A percentile compares a stretch with the other conserved stretches of the same genome.
Conservation (phyloP, 371 early-diverging fungal species). For the Mortierella sp. region DNA sequence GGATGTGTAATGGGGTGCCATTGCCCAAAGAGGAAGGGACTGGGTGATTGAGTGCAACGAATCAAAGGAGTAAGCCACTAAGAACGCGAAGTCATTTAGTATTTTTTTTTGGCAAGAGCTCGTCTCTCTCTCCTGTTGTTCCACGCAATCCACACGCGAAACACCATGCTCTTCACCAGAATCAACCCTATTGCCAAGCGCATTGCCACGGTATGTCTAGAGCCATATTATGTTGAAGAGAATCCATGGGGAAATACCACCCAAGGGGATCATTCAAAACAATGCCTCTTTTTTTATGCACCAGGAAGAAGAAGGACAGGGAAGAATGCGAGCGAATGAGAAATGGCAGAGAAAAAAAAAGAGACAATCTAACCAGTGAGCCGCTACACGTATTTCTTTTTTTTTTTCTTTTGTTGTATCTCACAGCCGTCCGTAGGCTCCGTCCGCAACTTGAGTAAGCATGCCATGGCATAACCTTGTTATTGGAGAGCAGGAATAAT, state of each 20-base stretch:
- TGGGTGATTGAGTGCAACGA: too few relatives aligned
- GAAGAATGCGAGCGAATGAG: not conserved
- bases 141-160: constrained; percentile 27
- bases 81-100: not conserved
- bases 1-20: too few relatives aligned
- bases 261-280: not conserved
- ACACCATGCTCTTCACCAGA: constrained; percentile 31
- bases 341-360: not conserved
- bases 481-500: too few relatives aligned
- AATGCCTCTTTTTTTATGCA: not conserved
- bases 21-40: too few relatives aligned
- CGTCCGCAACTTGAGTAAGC: constrained; percentile 41
- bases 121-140: constrained; percentile 24
- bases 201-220: constrained; percentile 22
- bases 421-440: constrained; percentile 38
- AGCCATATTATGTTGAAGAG: not conserved
- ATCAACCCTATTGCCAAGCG: constrained; percentile 40
- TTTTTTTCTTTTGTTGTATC: too few relatives aligned
- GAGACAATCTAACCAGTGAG: not conserved
- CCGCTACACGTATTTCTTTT: not conserved
- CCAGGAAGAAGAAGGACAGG: too few relatives aligned
- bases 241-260: too few relatives aligned
- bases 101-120: constrained; percentile 22
- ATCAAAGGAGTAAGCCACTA: too few relatives aligned
- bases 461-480: too few relatives aligned